Evolutionary conservation across 2,329 filamentous ascomycete genomes (phyloP).

Genomic region (Camillea tinctor): DNA sequence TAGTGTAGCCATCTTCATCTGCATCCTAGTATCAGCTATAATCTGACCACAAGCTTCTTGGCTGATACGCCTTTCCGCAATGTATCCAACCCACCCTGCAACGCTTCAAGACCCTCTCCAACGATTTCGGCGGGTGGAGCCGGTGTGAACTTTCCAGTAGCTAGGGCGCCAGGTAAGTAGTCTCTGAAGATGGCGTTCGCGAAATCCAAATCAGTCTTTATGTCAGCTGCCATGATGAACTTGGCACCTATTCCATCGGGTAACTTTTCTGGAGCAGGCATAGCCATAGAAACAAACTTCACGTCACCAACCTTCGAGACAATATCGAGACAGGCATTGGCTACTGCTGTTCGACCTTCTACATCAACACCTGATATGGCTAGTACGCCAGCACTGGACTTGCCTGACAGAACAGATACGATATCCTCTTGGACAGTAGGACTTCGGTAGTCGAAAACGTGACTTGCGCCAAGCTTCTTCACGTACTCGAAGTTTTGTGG

Average conservation of each 20-base stretch:
- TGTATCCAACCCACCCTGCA: neutral
- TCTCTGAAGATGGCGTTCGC: constrained; percentile 1
- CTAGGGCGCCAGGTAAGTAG: neutral
- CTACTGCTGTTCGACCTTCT: neutral
- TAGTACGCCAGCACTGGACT: constrained; percentile 31
- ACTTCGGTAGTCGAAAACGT: constrained; percentile 26
- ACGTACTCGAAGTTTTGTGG: constrained; percentile 27
- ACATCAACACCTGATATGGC: constrained; percentile 1
- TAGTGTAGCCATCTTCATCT: too few species aligned
- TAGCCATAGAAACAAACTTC: neutral
- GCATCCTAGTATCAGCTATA: neutral
- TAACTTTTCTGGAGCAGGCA: neutral
- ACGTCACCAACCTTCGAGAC: neutral
- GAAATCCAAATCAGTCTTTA: neutral
- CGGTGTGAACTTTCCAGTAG: neutral
- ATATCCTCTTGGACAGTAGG: constrained; percentile 27
- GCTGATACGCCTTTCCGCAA: neutral
- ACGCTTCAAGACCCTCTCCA: neutral
- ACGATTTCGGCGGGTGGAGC: neutral
- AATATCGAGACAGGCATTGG: neutral
- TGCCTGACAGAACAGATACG: constrained; percentile 28
- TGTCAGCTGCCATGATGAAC: neutral
- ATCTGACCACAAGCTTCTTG: constrained; percentile 3
- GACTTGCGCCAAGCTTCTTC: constrained; percentile 21
- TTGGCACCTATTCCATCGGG: neutral